Evolutionary conservation across 116 monocot species (phyloP).

Genomic region (Dioscorea cayenensis): DNA sequence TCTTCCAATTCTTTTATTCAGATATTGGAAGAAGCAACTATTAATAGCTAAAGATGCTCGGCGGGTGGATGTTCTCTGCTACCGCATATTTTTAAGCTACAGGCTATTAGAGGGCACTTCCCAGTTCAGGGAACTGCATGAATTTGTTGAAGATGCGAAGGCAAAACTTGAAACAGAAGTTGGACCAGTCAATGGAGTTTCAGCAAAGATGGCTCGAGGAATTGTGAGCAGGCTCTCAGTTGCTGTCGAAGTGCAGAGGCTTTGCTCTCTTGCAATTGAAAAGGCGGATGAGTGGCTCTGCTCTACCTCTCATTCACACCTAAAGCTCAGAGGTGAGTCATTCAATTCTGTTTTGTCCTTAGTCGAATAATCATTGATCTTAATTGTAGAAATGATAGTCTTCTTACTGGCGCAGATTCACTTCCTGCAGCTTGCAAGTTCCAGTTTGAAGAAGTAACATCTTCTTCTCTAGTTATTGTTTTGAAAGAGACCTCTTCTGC

Average conservation of each 20-base stretch:
- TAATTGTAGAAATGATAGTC: background rate
- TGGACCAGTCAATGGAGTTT: slow-evolving; percentile 85
- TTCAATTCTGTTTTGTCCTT: background rate
- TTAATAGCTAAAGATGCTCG: slow-evolving; percentile 86
- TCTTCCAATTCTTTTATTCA: slow-evolving; percentile 13
- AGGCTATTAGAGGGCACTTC: slow-evolving; percentile 77
- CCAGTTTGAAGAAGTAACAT: slow-evolving; percentile 83
- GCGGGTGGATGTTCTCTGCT: slow-evolving; percentile 83
- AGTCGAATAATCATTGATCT: background rate
- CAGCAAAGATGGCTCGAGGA: slow-evolving; percentile 91
- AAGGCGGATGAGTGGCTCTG: slow-evolving; percentile 79
- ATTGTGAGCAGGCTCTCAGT: slow-evolving; percentile 85
- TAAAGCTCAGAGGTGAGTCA: slow-evolving; percentile 44
- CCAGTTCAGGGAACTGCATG: slow-evolving; percentile 68
- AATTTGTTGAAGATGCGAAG: slow-evolving; percentile 69
- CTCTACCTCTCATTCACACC: slow-evolving; percentile 16
- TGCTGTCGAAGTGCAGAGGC: slow-evolving; percentile 71
- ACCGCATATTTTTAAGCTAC: slow-evolving; percentile 72
- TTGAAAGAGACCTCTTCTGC: slow-evolving; percentile 53
- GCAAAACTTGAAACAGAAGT: slow-evolving; percentile 87
- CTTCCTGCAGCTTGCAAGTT: slow-evolving; percentile 90
- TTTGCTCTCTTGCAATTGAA: slow-evolving; percentile 72
- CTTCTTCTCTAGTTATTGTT: slow-evolving; percentile 66
- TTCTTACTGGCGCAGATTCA: slow-evolving; percentile 49
- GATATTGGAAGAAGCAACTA: slow-evolving; percentile 95